Percentiles rank a stretch among this genome's conserved stretches.
These are phyloP conservation scores for Metarhizium sp. DNA, from an alignment of 2,329 filamentous ascomycete genomes.

Conservation along the genomic window DNA sequence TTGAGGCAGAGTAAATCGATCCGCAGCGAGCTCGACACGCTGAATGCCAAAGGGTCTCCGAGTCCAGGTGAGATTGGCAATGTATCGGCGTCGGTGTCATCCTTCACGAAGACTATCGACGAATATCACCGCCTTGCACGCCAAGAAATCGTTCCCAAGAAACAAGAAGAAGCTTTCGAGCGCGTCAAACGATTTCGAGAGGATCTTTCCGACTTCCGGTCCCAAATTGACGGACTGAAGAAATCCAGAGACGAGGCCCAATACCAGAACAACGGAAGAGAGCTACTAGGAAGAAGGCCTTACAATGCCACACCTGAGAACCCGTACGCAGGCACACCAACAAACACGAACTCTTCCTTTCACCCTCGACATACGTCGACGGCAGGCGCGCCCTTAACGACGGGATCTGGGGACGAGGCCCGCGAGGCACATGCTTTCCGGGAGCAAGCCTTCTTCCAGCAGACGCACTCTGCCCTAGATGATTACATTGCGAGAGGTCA, in stretches of 20 bases:
- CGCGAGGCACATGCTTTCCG: slow-evolving; percentile 77
- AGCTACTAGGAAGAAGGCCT: slow-evolving; percentile 77
- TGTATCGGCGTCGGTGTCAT: slow-evolving; percentile 65
- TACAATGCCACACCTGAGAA: slow-evolving; percentile 82
- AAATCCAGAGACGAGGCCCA: slow-evolving; percentile 65
- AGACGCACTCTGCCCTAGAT: slow-evolving; percentile 77
- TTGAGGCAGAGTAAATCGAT: slow-evolving; percentile 76
- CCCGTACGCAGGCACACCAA: slow-evolving; percentile 62
- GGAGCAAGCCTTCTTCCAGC: slow-evolving; percentile 80
- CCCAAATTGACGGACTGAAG: slow-evolving; percentile 70
- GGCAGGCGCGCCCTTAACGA: slow-evolving; percentile 19
- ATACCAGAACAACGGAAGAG: slow-evolving; percentile 57
- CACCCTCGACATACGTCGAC: slow-evolving; percentile 33
- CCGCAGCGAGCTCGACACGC: slow-evolving; percentile 63
- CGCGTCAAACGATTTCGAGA: slow-evolving; percentile 75
- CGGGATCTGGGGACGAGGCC: slow-evolving; percentile 49
- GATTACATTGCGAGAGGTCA: slow-evolving; percentile 89
- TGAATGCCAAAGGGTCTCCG: slow-evolving; percentile 55
- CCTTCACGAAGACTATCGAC: slow-evolving; percentile 83
- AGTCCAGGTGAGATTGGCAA: slow-evolving; percentile 52
- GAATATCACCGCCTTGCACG: slow-evolving; percentile 81
- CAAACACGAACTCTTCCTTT: slow-evolving; percentile 22
- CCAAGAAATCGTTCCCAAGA: slow-evolving; percentile 81
- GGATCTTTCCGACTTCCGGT: slow-evolving; percentile 72
- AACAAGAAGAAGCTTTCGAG: slow-evolving; percentile 84